A percentile compares a stretch with the other conserved stretches of the same genome.
phyloP scores from a whole-genome alignment of 2,329 filamentous ascomycete genomes.

The Fusarium veterinarium region DNA sequence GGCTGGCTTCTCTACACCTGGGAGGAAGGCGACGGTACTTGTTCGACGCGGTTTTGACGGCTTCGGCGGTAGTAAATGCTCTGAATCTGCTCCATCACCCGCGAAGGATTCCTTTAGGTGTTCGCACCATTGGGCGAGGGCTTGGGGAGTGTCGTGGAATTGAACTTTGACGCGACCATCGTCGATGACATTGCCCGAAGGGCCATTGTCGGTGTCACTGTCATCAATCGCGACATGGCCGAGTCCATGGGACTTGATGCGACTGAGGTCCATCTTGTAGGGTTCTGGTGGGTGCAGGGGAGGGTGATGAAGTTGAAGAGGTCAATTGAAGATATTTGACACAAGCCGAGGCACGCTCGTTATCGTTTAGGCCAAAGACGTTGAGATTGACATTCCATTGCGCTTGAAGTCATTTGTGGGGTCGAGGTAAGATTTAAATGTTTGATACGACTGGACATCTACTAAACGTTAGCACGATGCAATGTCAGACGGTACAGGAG shows the following conservation, averaged over 20 bases:
- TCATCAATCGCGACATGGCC: conserved; percentile 45
- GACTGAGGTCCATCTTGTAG: conserved; percentile 44
- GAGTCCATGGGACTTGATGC: conserved; percentile 43
- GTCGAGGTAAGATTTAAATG: background rate
- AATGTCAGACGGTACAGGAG: background rate
- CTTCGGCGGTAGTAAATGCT: conserved; percentile 15
- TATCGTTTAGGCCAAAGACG: background rate
- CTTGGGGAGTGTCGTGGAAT: conserved; percentile 46
- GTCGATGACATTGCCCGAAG: conserved; percentile 43
- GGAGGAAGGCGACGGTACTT: conserved; percentile 34
- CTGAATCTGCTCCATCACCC: conserved; percentile 3
- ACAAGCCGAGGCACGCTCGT: background rate
- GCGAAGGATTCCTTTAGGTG: conserved; percentile 33
- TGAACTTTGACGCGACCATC: conserved; percentile 49
- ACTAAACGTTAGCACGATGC: background rate
- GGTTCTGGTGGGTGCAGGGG: background rate
- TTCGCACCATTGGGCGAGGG: conserved; percentile 44
- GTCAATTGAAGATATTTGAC: background rate
- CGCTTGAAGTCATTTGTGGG: conserved; percentile 16
- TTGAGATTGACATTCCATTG: background rate
- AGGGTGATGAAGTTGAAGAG: background rate
- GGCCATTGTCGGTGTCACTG: conserved; percentile 28
- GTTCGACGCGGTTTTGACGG: conserved; percentile 35
- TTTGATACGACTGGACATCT: background rate
- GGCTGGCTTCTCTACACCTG: conserved; percentile 27